Conservation (phyloP, 202 grass and related monocot genomes). For the Digitaria exilis region DNA sequence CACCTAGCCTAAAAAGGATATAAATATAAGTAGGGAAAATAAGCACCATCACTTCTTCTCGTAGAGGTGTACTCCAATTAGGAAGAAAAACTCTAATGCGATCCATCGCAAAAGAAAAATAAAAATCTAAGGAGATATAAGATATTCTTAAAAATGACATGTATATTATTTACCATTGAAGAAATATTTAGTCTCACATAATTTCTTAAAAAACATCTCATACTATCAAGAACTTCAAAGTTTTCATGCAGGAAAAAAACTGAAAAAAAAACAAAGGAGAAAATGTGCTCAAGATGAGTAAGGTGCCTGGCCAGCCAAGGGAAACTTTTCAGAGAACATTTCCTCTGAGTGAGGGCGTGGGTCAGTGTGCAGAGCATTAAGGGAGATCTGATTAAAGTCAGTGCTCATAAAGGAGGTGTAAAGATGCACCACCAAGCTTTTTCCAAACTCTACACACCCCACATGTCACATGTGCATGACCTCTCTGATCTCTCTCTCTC, state of each 20-base stretch:
- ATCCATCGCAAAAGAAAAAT: no score
- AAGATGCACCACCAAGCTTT: slow-evolving; percentile 35
- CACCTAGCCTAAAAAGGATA: not conserved
- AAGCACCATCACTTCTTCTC: not conserved
- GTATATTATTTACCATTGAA: slow-evolving; percentile 1
- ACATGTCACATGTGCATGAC: slow-evolving; percentile 54
- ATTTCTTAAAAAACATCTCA: not conserved
- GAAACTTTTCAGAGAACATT: slow-evolving; percentile 65
- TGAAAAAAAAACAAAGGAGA: slow-evolving; percentile 20
- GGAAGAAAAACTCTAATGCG: not conserved
- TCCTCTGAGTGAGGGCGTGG: slow-evolving; percentile 40
- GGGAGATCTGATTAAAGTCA: slow-evolving; percentile 60
- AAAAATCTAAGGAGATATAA: not conserved
- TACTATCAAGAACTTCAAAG: not conserved
- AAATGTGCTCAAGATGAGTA: slow-evolving; percentile 42
- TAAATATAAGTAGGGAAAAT: slow-evolving; percentile 1
- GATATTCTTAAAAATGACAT: not conserved
- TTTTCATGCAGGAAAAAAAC: not conserved
- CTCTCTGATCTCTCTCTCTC: not conserved
- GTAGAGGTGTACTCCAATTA: not conserved
- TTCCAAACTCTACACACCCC: slow-evolving; percentile 38
- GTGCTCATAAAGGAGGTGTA: slow-evolving; percentile 48
- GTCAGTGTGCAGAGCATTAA: slow-evolving; percentile 57
- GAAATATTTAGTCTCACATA: not conserved
- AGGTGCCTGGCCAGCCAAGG: slow-evolving; percentile 44